These are phyloP conservation scores for Ostreobium quekettii DNA, from an alignment of 139 green algal genomes.

Conservation along the genomic window DNA sequence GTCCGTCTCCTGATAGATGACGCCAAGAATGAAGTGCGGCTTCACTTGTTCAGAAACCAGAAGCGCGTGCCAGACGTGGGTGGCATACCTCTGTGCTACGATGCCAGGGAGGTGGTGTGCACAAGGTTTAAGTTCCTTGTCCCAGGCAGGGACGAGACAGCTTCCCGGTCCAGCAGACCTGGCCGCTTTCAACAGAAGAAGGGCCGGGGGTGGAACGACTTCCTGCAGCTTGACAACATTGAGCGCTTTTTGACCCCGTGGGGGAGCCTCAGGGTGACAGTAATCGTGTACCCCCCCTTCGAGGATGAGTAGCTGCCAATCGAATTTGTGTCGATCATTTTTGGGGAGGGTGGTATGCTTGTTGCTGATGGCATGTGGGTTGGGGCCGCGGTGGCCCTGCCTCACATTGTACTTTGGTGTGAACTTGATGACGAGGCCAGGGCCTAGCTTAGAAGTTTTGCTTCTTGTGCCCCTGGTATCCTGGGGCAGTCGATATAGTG, in stretches of 20 bases:
- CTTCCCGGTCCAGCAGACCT: conserved; percentile 5
- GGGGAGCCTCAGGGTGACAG: conserved; percentile 10
- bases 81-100: not conserved
- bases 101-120: conserved; percentile 13
- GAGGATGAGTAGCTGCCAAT: conserved; percentile 8
- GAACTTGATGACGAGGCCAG: too few relatives aligned
- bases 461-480: too few relatives aligned
- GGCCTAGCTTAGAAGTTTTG: too few relatives aligned
- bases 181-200: conserved; percentile 19
- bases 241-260: conserved; percentile 5
- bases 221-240: conserved; percentile 13
- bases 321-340: too few relatives aligned
- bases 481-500: too few relatives aligned
- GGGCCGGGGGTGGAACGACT: conserved; percentile 14
- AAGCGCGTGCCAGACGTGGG: not conserved
- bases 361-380: too few relatives aligned
- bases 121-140: conserved; percentile 17
- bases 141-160: not conserved
- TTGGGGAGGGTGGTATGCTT: too few relatives aligned
- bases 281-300: conserved; percentile 14
- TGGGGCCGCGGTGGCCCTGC: too few relatives aligned
- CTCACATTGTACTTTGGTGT: too few relatives aligned
- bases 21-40: conserved; percentile 10
- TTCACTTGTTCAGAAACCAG: conserved; percentile 14
- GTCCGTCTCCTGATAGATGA: conserved; percentile 14